Evolutionary conservation across 176 grass and related monocot genomes (phyloP).

Genomic region (Dactylis glomerata): DNA sequence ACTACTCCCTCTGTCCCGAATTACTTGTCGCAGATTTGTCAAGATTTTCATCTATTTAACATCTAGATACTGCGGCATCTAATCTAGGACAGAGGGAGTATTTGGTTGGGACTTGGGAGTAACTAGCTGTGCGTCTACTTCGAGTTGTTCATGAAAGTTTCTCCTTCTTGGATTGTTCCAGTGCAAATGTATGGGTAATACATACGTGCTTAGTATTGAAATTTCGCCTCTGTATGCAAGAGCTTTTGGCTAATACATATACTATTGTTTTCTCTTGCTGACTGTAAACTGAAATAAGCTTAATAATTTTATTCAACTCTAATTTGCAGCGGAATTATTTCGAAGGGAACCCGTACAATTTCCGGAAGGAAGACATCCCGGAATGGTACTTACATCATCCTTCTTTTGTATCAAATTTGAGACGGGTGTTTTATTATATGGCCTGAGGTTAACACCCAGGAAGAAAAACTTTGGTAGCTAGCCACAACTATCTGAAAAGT

Average conservation of each 20-base stretch:
- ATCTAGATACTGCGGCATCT: too few relatives aligned
- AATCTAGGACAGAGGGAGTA: too few relatives aligned
- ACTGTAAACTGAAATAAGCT: background rate
- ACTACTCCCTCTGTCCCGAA: too few relatives aligned
- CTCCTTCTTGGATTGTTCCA: background rate
- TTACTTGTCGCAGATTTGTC: too few relatives aligned
- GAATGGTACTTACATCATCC: background rate
- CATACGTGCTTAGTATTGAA: background rate
- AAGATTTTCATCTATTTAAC: too few relatives aligned
- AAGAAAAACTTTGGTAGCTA: background rate
- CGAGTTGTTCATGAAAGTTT: background rate
- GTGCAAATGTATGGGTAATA: background rate
- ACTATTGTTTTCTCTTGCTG: background rate
- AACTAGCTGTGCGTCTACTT: background rate
- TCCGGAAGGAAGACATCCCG: background rate
- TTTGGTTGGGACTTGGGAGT: too few relatives aligned
- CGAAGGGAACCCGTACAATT: background rate
- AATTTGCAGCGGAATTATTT: background rate
- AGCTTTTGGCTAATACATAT: background rate
- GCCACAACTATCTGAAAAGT: background rate
- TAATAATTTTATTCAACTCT: conserved; percentile 1
- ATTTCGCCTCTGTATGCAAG: background rate
- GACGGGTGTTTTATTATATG: background rate
- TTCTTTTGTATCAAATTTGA: background rate
- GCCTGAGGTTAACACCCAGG: background rate